A percentile compares a stretch with the other conserved stretches of the same genome.
Evolutionary conservation across 2,329 filamentous ascomycete species (phyloP).

Genomic region (Colletotrichum sp.): DNA sequence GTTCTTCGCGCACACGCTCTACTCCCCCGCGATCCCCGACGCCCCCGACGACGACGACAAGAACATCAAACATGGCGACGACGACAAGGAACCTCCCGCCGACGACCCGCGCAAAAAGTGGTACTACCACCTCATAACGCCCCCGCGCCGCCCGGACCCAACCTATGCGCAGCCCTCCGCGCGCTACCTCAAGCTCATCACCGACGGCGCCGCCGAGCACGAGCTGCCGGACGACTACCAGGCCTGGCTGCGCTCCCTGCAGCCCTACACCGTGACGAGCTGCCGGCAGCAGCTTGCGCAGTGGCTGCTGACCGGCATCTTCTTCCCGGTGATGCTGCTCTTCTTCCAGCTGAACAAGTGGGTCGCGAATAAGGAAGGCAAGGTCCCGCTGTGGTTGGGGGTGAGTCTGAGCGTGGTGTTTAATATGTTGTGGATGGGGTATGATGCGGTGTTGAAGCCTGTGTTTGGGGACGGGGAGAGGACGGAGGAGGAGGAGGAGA

Average conservation of each 20-base stretch:
- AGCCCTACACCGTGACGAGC: conserved; percentile 73
- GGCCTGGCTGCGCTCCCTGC: conserved; percentile 70
- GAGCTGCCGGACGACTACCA: conserved; percentile 80
- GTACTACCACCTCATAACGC: conserved; percentile 50
- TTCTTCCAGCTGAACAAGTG: conserved; percentile 33
- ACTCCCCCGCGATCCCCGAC: conserved; percentile 62
- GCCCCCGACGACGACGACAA: conserved; percentile 23
- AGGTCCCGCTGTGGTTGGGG: conserved; percentile 70
- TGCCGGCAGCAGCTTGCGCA: conserved; percentile 69
- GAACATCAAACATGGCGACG: conserved; percentile 5
- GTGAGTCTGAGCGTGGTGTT: conserved; percentile 57
- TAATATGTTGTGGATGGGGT: conserved; percentile 47
- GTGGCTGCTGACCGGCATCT: conserved; percentile 55
- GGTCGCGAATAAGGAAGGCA: conserved; percentile 70
- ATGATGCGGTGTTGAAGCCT: conserved; percentile 53
- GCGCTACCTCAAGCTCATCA: conserved; percentile 83
- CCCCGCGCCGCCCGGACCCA: conserved; percentile 62
- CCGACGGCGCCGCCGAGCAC: conserved; percentile 79
- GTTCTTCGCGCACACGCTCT: conserved; percentile 90
- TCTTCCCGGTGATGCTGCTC: conserved; percentile 35
- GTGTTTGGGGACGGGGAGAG: conserved; percentile 88
- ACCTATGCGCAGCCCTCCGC: conserved; percentile 81
- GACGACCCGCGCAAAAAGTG: conserved; percentile 37
- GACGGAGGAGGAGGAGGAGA: conserved; percentile 42
- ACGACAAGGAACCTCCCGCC: neutral